Base-by-base conservation (phyloP, 495 filamentous ascomycete species). In the Penicillium cosmopolitanum region DNA sequence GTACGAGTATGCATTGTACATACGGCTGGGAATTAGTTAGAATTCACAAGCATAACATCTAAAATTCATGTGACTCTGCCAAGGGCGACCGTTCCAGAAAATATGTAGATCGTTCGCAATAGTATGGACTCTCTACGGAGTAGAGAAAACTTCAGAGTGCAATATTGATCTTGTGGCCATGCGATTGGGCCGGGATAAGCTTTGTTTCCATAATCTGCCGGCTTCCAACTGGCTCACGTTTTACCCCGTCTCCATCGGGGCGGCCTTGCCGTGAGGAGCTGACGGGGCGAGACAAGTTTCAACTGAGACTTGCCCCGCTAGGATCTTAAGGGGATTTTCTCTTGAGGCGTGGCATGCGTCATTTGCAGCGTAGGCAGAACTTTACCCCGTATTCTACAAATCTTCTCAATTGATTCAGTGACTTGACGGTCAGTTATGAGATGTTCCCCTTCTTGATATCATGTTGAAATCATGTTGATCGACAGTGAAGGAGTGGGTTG, bases 121-220 rank as follows among this genome's bases (percentile, higher is more conserved):
- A 38, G 34, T 43, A 53, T 33, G 31, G 5, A 31, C 28, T 31
- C 28, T 31, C 5, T 31, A 6, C 28, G 28, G 28, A 31, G 8
- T 1, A 8, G 2, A 9, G 28, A 31, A 4, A 0, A 6, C 6
- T 4, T 31, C 59, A 60, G 57, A 35, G 7, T 55, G 56, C 55
- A 53, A 31, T 28, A 56, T 53, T 50, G 50, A 38, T 44, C 7
- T 59, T 38, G 50, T 46, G 50, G 54, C 33, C 25, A 21, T 48
- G 4, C 50, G 13, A 66, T 58, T 66, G 66, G 66, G 18, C 28
- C 53, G 0, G 43, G 18, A 46, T 53, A 63, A 62, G 65, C 58
- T 65, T 62, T 38, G 28, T 34, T 38, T 50, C 60, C 57, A 58
- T 31, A 12, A 11, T 53, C 31, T 50, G 38, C 42, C 23, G 18